These are phyloP conservation scores for Fusarium avenaceum DNA, from an alignment of 2,329 filamentous ascomycete genomes.

Conservation along the genomic window DNA sequence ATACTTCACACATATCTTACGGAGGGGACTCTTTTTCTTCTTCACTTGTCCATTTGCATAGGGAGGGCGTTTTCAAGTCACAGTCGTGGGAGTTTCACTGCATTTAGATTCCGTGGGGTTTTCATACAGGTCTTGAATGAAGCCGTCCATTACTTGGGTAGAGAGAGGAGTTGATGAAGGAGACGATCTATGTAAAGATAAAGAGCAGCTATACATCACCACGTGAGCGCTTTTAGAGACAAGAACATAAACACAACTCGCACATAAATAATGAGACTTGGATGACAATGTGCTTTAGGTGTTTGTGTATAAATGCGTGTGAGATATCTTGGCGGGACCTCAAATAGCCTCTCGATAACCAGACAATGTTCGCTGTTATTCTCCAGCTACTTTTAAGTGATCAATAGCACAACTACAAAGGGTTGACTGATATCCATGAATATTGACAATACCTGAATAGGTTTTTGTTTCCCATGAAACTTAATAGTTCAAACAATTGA, in stretches of 20 bases:
- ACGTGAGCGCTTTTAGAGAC: background rate
- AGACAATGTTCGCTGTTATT: no score
- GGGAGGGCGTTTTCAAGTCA: conserved; percentile 43
- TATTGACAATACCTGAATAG: no score
- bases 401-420: no score
- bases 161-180: conserved; percentile 5
- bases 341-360: no score
- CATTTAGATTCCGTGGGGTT: conserved; percentile 32
- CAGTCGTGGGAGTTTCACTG: conserved; percentile 17
- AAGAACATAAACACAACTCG: background rate
- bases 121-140: background rate
- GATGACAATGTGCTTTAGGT: background rate
- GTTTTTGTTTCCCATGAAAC: background rate
- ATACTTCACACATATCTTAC: conserved; percentile 1
- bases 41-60: conserved; percentile 39
- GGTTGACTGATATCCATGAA: no score
- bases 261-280: background rate
- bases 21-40: conserved; percentile 12
- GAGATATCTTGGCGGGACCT: no score
- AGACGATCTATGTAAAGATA: conserved; percentile 12
- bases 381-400: no score
- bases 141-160: conserved; percentile 18
- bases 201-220: conserved; percentile 1
- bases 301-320: background rate
- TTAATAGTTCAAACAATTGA: background rate